These are phyloP conservation scores for Gardenia jasminoides DNA, from an alignment of 257 asterid species.

Conservation along the genomic window DNA sequence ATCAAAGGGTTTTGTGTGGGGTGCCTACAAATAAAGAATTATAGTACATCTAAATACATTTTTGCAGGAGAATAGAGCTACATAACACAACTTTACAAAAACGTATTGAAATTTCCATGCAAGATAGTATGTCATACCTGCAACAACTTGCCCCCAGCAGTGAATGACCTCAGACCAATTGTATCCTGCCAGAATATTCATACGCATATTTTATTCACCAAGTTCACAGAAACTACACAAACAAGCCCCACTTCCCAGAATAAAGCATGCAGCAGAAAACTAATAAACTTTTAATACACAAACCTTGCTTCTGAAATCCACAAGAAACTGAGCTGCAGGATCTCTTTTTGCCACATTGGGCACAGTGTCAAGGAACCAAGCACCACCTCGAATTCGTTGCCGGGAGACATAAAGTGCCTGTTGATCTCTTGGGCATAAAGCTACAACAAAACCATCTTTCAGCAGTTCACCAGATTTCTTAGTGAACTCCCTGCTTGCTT, in stretches of 20 bases:
- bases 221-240: neutral
- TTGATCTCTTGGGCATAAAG: conserved; percentile 76
- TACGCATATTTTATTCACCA: neutral
- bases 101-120: neutral
- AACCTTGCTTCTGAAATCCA: conserved; percentile 86
- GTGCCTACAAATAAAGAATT: neutral
- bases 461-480: conserved; percentile 63
- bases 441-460: conserved; percentile 85
- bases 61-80: neutral
- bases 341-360: conserved; percentile 85
- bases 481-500: conserved; percentile 46
- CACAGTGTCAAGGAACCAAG: conserved; percentile 94
- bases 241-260: conserved; percentile 4
- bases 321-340: conserved; percentile 98
- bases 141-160: conserved; percentile 97
- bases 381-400: conserved; percentile 93
- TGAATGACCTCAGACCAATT: conserved; percentile 91
- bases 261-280: neutral
- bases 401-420: conserved; percentile 82
- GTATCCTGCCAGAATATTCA: conserved; percentile 61
- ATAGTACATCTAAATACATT: neutral
- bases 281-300: conserved; percentile 19
- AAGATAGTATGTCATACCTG: conserved; percentile 53
- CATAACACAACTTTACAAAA: conserved; percentile 2
- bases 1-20: neutral